These are phyloP conservation scores for Cutaneotrichosporon cyanovorans DNA, from an alignment of 1,284 basidiomycete genomes.

Conservation along the genomic window DNA sequence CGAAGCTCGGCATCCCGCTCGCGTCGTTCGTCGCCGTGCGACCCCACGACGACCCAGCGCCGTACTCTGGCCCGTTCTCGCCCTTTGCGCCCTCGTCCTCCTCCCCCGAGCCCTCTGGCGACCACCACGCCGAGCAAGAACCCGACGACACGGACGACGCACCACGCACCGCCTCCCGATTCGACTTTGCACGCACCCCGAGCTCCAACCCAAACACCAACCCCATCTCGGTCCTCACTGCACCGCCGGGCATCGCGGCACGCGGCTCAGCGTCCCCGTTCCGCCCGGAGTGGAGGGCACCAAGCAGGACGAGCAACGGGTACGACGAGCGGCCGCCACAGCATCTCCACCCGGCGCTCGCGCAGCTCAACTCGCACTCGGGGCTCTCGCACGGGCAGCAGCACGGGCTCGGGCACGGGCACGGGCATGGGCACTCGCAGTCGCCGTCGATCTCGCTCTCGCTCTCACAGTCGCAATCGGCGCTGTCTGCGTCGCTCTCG, in stretches of 20 bases:
- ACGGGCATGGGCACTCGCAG: too few species aligned
- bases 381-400: too few species aligned
- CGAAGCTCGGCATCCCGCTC: conserved; percentile 21
- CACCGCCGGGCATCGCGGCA: too few species aligned
- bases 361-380: conserved; percentile 15
- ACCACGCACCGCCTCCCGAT: conserved; percentile 14
- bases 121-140: too few species aligned
- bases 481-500: not conserved
- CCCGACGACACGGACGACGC: conserved; percentile 7
- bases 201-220: too few species aligned
- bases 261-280: too few species aligned
- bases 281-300: conserved; percentile 18
- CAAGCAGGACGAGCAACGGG: conserved; percentile 10
- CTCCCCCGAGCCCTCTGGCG: conserved; percentile 9
- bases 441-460: too few species aligned
- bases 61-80: conserved; percentile 18
- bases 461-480: conserved; percentile 2
- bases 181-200: conserved; percentile 18
- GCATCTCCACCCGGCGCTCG: conserved; percentile 17
- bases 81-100: conserved; percentile 13
- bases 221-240: too few species aligned
- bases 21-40: conserved; percentile 14
- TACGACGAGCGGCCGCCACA: conserved; percentile 12
- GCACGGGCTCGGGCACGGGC: too few species aligned
- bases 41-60: not conserved